phyloP scores from a whole-genome alignment of 257 asterid genomes.

The Eucommia ulmoides region DNA sequence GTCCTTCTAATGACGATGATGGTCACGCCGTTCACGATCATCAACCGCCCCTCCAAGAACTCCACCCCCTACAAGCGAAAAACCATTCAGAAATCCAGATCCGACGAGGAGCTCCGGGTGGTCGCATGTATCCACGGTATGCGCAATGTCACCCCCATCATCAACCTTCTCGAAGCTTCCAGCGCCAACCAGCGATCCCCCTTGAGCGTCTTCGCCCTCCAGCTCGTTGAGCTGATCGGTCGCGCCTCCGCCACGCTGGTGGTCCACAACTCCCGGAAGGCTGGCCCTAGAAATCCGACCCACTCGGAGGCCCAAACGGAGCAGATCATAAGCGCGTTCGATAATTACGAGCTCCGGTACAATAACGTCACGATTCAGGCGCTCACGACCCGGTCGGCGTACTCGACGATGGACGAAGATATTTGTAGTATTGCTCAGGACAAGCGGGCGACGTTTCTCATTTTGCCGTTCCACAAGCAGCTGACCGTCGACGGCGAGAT shows the following conservation, averaged over 20 bases:
- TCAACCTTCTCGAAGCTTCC: not conserved
- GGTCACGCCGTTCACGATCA: not conserved
- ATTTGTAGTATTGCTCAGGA: constrained; percentile 63
- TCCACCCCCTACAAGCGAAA: not conserved
- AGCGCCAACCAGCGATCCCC: not conserved
- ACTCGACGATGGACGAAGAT: constrained; percentile 75
- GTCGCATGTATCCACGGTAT: not conserved
- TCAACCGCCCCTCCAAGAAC: not conserved
- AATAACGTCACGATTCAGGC: constrained; percentile 62
- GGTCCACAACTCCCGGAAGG: constrained; percentile 43
- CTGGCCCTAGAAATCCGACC: constrained; percentile 45
- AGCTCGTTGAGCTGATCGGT: not conserved
- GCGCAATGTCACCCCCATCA: not conserved
- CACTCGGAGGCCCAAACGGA: constrained; percentile 53
- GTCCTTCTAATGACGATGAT: not conserved
- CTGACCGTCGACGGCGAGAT: constrained; percentile 37
- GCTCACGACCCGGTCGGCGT: constrained; percentile 50
- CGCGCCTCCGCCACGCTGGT: constrained; percentile 8
- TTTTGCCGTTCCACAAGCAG: constrained; percentile 73
- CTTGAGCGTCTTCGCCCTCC: not conserved
- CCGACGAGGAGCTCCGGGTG: not conserved
- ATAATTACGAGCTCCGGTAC: constrained; percentile 59
- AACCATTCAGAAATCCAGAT: not conserved
- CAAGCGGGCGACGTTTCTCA: constrained; percentile 40
- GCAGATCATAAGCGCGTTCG: constrained; percentile 58